Conservation (phyloP, 371 early-diverging fungal genomes). For the Mucor mucedo region DNA sequence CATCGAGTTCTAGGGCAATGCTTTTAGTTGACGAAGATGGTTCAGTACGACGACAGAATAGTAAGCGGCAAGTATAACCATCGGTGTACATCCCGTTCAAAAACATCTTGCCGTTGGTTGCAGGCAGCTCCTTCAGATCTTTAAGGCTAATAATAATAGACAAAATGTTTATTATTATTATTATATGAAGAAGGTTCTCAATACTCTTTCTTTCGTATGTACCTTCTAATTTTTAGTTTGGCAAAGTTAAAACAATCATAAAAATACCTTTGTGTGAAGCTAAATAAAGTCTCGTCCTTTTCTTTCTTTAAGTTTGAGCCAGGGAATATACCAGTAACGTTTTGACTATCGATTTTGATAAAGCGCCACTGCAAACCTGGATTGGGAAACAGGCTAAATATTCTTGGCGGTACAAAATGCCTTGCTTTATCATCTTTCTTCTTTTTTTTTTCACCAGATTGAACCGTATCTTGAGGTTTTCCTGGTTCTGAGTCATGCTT, state of each 20-base stretch:
- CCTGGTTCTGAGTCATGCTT: background rate
- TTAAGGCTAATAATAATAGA: background rate
- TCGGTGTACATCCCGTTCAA: slow-evolving; percentile 4
- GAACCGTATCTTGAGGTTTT: background rate
- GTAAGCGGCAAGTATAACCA: background rate
- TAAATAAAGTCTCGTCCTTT: background rate
- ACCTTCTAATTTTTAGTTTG: background rate
- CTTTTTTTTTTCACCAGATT: background rate
- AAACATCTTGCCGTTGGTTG: slow-evolving; percentile 3
- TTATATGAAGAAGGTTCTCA: no score
- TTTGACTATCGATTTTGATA: slow-evolving; percentile 6
- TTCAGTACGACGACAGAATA: background rate
- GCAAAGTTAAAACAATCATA: background rate
- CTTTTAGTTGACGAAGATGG: no score
- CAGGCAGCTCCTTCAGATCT: slow-evolving; percentile 3
- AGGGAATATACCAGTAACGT: background rate
- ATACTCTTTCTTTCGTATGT: background rate
- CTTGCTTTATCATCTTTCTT: no score
- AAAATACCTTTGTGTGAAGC: background rate
- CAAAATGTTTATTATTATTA: no score
- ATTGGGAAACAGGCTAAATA: slow-evolving; percentile 1
- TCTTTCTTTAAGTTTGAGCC: background rate
- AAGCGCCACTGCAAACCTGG: background rate
- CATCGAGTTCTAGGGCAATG: background rate
- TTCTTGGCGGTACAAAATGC: background rate